phyloP scores from a whole-genome alignment of 257 asterid genomes.

The Rubia yunnanensis region DNA sequence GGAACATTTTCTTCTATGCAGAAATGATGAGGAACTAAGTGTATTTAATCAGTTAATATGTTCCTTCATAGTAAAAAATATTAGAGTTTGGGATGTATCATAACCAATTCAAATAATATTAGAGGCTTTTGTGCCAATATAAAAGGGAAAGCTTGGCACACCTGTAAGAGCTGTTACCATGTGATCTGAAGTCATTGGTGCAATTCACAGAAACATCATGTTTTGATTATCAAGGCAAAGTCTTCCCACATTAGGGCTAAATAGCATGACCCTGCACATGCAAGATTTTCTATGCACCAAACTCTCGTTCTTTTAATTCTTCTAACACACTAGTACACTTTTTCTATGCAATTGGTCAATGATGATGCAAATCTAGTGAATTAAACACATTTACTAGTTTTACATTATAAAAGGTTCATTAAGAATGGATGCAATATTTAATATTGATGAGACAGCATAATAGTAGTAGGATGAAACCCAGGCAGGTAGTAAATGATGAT shows the following conservation, averaged over 20 bases:
- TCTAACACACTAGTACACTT: background rate
- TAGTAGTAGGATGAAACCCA: background rate
- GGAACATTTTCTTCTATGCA: background rate
- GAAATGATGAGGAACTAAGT: too few relatives aligned
- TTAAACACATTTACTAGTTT: background rate
- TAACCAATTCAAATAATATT: background rate
- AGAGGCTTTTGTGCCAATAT: background rate
- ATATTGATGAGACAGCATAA: background rate
- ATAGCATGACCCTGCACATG: background rate
- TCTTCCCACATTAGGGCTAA: background rate
- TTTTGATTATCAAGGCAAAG: background rate
- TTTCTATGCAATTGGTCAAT: background rate
- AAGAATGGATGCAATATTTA: background rate
- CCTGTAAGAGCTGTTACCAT: background rate
- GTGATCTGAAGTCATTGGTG: background rate
- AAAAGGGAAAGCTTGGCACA: background rate
- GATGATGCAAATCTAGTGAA: background rate
- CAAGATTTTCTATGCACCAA: background rate
- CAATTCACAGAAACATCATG: background rate
- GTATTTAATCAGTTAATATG: too few relatives aligned
- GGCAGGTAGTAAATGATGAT: background rate
- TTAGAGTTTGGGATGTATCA: background rate
- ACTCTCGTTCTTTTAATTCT: background rate
- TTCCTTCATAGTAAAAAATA: too few relatives aligned
- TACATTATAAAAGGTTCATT: too few relatives aligned